Conservation (phyloP, 1,284 basidiomycete species). For the Heterobasidion parviporum region DNA sequence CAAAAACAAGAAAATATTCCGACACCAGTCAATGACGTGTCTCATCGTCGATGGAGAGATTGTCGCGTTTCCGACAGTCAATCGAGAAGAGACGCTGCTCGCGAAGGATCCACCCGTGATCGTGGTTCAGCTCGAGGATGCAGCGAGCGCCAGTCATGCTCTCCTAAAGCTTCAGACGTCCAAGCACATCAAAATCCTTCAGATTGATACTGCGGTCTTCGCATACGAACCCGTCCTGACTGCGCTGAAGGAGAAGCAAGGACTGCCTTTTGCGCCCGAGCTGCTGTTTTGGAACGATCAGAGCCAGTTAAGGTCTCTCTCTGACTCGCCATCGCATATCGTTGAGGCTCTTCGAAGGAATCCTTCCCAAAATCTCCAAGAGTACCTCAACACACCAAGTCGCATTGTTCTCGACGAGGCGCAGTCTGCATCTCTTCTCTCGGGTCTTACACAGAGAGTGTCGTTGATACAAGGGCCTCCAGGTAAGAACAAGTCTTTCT, state of each 20-base stretch:
- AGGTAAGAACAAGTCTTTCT: constrained; percentile 26
- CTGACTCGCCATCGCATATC: constrained; percentile 14
- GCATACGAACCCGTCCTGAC: constrained; percentile 54
- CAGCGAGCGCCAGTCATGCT: constrained; percentile 26
- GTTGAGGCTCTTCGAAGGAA: constrained; percentile 25
- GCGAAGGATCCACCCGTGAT: constrained; percentile 38
- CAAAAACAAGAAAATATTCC: constrained; percentile 36
- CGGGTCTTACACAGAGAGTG: constrained; percentile 43
- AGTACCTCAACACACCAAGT: constrained; percentile 25
- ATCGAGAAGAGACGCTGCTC: constrained; percentile 45
- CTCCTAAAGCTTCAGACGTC: constrained; percentile 31
- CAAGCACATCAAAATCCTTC: constrained; percentile 35
- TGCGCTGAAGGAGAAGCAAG: constrained; percentile 36
- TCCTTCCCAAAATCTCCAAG: constrained; percentile 32
- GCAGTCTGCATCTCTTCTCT: constrained; percentile 40
- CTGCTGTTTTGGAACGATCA: constrained; percentile 43
- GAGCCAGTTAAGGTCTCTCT: constrained; percentile 6
- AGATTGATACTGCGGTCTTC: constrained; percentile 53
- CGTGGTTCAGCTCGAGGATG: constrained; percentile 42
- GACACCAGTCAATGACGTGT: constrained; percentile 44
- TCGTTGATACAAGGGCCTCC: constrained; percentile 62
- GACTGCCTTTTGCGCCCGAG: constrained; percentile 37
- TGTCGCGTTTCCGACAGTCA: constrained; percentile 42
- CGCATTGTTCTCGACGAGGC: constrained; percentile 40
- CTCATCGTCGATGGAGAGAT: constrained; percentile 40